Conservation (phyloP, 2,329 filamentous ascomycete species). For the Arachnopeziza araneosa region DNA sequence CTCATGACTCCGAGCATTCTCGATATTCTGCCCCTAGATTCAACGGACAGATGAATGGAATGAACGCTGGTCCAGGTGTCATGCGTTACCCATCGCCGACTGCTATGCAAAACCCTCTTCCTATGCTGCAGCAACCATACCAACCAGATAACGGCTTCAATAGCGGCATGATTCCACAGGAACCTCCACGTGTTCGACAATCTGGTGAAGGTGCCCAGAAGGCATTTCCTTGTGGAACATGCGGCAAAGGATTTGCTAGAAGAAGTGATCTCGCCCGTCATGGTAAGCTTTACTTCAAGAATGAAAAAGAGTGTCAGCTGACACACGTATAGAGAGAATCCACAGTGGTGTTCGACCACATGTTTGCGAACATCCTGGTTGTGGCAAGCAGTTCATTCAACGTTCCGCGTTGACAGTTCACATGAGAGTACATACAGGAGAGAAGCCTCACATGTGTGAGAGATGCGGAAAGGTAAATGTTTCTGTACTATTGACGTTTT, state of each 20-base stretch:
- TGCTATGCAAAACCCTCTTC: conserved; percentile 30
- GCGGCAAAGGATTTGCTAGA: conserved; percentile 85
- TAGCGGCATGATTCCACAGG: conserved; percentile 28
- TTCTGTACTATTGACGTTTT: conserved; percentile 6
- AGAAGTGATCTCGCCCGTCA: conserved; percentile 92
- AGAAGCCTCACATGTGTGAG: conserved; percentile 98
- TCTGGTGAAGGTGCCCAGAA: conserved; percentile 40
- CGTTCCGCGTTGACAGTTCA: conserved; percentile 93
- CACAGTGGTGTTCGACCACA: conserved; percentile 89
- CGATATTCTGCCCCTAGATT: conserved; percentile 29
- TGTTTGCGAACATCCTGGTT: conserved; percentile 82
- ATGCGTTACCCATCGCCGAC: conserved; percentile 33
- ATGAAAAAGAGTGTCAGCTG: neutral
- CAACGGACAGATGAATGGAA: conserved; percentile 24
- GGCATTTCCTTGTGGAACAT: conserved; percentile 84
- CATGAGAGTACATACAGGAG: conserved; percentile 90
- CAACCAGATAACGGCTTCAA: conserved; percentile 25
- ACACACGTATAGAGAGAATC: conserved; percentile 67
- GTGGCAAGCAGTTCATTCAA: conserved; percentile 96
- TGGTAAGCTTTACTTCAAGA: conserved; percentile 55
- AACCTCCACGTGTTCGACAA: conserved; percentile 14
- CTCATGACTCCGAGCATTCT: conserved; percentile 32
- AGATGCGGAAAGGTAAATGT: conserved; percentile 82
- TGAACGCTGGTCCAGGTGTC: conserved; percentile 24
- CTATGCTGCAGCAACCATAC: conserved; percentile 31